Evolutionary conservation across 1,284 basidiomycete species (phyloP), one percentile per base, ranked within the genome.

Genomic region (Tranzscheliella williamsii): DNA sequence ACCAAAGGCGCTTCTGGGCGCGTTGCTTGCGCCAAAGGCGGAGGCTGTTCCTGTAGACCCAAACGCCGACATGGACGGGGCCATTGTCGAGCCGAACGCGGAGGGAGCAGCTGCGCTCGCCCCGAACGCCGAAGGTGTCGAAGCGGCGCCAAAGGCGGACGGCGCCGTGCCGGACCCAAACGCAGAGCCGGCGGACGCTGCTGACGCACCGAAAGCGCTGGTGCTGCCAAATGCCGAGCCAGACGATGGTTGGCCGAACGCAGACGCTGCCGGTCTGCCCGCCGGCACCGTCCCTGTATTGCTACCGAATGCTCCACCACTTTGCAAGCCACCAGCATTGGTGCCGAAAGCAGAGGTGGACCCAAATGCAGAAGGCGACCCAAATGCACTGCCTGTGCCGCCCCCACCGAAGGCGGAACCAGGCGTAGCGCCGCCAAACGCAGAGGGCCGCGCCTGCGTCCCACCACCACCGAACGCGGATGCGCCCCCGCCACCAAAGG

Each of bases 291-390:
- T n/a, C n/a, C n/a, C n/a, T n/a, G n/a, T n/a, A n/a, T n/a, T n/a
- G n/a, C n/a, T n/a, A n/a, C n/a, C n/a, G n/a, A n/a, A n/a, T n/a
- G n/a, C n/a, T n/a, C n/a, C n/a, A n/a, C n/a, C n/a, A n/a, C n/a
- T n/a, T n/a, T n/a, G n/a, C n/a, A n/a, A n/a, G n/a, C n/a, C n/a
- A n/a, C n/a, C n/a, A 17, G 32, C 32, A 27, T 18, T 42, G 33
- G 32, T 38, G 3, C 52, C 62, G n/a, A 65, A 65, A 1, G 52
- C 52, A 8, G 56, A 60, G 4, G 56, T 27, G 3, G 51, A 40
- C 17, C 56, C 55, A 34, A 65, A 65, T 1, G 62, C 56, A 27
- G 43, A 51, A 1, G 51, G 21, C 20, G 55, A 56, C 1, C 55
- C 62, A 16, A 64, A 64, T 0, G 55, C 43, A 15, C 40, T 54